Conservation (phyloP, 2,329 filamentous ascomycete genomes). For the Pseudocercospora macadamiae region DNA sequence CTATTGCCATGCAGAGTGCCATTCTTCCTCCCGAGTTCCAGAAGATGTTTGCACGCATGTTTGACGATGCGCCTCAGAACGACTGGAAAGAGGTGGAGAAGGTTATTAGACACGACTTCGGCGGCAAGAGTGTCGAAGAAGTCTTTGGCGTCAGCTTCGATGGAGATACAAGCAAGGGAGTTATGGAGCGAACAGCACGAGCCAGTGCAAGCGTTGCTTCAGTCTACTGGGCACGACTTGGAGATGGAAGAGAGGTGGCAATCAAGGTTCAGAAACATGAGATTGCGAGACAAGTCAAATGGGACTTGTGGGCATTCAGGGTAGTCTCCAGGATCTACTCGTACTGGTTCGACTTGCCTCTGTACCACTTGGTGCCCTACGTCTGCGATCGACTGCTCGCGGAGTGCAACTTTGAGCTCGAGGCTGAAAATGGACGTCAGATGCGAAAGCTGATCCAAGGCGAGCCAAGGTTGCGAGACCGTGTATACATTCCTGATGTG, state of each 20-base stretch:
- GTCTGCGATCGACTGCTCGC: constrained; percentile 88
- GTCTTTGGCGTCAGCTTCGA: constrained; percentile 86
- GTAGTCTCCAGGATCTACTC: constrained; percentile 82
- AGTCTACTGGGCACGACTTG: constrained; percentile 88
- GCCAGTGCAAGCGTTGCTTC: constrained; percentile 92
- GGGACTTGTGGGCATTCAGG: constrained; percentile 97
- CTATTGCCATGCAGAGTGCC: constrained; percentile 96
- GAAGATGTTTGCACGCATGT: constrained; percentile 95
- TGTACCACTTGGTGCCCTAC: constrained; percentile 89
- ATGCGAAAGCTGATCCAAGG: constrained; percentile 77
- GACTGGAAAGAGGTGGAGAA: constrained; percentile 81
- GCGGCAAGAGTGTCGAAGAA: constrained; percentile 78
- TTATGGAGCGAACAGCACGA: constrained; percentile 72
- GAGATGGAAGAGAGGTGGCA: constrained; percentile 88
- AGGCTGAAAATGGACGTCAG: constrained; percentile 82
- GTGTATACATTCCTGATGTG: constrained; percentile 86
- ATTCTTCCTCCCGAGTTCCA: constrained; percentile 93
- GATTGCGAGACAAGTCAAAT: constrained; percentile 85
- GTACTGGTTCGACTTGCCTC: constrained; percentile 86
- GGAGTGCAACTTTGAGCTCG: constrained; percentile 92
- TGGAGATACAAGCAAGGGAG: constrained; percentile 55
- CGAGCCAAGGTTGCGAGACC: constrained; percentile 74
- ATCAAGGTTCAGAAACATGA: constrained; percentile 97
- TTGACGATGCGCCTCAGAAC: constrained; percentile 95
- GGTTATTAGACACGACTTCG: constrained; percentile 88